Base-by-base conservation (phyloP, 1,284 basidiomycete genomes). In the Phellopilus nigrolimitatus region DNA sequence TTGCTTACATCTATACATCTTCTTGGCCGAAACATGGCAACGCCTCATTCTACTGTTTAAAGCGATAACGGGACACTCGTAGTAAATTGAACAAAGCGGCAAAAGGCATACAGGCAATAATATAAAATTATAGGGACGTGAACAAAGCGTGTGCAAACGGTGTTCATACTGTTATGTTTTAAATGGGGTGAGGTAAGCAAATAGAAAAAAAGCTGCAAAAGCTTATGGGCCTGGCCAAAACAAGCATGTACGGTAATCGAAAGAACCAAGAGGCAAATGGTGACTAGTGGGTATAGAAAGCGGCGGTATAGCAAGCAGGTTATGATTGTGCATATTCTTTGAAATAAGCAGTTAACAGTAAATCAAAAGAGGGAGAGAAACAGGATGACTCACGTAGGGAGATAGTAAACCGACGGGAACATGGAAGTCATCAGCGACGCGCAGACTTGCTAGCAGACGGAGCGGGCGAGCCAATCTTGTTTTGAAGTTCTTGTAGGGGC, bases 401-500 rank as follows among this genome's bases (percentile, higher is more conserved):
- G 19, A 3, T n/a, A 15, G 15, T 3, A 15, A n/a, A 15, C n/a
- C 21, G 12, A 15, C 8, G 12, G 15, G 12, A 41, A 22, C 21
- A 41, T 15, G 21, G 9, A 41, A n/a, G n/a, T 22, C 12, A 41
- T 47, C 43, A 52, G 21, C 50, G 42, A 17, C 50, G 50, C 7
- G 25, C 37, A 31, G 12, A 39, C 44, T 46, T 52, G 27, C 36
- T 40, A 4, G 44, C 17, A 17, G 36, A 15, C 22, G 43, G 28
- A 30, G 42, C 8, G 3, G 50, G 24, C 13, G 50, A 15, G 25
- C 33, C 21, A 1, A 33, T 36, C 40, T 38, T 51, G n/a, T 43
- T 44, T 21, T 46, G 50, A 9, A 52, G 15, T n/a, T 52, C 34
- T 33, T 46, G 24, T 9, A 55, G 43, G 13, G 53, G 53, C 39